Conservation (phyloP, 2,329 filamentous ascomycete species). For the Calonectria montana region DNA sequence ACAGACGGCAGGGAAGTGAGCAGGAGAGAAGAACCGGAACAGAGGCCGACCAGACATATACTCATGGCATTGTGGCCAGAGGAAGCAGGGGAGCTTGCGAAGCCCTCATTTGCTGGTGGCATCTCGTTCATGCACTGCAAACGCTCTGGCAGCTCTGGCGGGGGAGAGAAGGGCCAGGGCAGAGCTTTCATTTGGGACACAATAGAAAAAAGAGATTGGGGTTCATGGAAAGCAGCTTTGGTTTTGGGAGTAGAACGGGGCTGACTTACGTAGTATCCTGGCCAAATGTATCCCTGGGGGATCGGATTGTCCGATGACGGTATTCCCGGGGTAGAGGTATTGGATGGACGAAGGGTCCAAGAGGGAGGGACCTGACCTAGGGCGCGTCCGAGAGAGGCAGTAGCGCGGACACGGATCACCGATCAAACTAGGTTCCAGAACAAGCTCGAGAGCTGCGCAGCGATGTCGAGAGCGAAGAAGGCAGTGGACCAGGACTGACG, state of each 20-base stretch:
- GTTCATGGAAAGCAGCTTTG: not conserved
- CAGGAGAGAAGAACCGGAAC: not conserved
- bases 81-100: not conserved
- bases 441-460: not conserved
- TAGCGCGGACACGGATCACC: conserved; percentile 16
- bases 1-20: conserved; percentile 26
- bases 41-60: not conserved
- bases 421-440: not conserved
- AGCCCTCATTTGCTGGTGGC: not conserved
- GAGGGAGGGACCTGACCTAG: conserved; percentile 2
- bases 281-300: conserved; percentile 10
- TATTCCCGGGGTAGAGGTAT: conserved; percentile 19
- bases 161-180: not conserved
- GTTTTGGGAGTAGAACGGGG: not conserved
- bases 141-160: not conserved
- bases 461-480: not conserved
- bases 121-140: not conserved
- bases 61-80: not conserved
- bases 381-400: conserved; percentile 4
- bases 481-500: not conserved
- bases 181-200: not conserved
- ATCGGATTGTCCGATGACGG: conserved; percentile 26
- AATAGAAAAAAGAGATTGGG: not conserved
- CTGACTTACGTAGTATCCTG: conserved; percentile 24
- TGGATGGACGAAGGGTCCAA: conserved; percentile 4